Conservation (phyloP, 352 stramenopile genomes). For the Globisporangium radiosum region DNA sequence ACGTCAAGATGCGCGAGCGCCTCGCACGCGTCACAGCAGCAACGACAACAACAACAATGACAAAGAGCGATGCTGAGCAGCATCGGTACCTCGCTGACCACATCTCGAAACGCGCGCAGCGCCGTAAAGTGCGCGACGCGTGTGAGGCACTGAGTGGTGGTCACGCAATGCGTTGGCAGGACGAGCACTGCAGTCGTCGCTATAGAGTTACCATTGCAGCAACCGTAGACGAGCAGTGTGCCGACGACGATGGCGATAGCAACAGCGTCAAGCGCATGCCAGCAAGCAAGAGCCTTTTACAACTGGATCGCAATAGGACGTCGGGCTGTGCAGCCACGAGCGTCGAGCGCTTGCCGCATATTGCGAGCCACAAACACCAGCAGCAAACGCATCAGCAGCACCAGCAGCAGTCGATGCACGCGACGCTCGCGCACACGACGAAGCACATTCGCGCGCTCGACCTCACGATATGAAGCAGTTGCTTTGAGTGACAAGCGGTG, state of each 20-base stretch:
- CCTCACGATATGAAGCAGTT: constrained; percentile 28
- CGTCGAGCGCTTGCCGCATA: background rate
- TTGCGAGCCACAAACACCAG: background rate
- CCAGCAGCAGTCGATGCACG: constrained; percentile 5
- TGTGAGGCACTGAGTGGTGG: constrained; percentile 14
- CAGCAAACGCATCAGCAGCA: background rate
- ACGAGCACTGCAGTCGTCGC: background rate
- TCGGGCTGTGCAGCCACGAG: background rate
- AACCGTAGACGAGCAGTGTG: background rate
- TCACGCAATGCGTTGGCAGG: background rate
- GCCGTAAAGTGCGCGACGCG: constrained; percentile 33
- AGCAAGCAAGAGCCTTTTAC: constrained; percentile 6
- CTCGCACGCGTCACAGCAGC: constrained; percentile 16
- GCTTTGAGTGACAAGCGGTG: constrained; percentile 52
- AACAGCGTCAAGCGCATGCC: background rate
- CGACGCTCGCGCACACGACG: constrained; percentile 29
- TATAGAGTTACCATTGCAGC: background rate
- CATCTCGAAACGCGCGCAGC: constrained; percentile 43
- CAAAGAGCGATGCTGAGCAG: constrained; percentile 31
- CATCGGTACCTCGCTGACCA: constrained; percentile 46
- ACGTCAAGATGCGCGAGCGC: constrained; percentile 34
- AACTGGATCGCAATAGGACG: constrained; percentile 5
- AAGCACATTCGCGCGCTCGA: constrained; percentile 40
- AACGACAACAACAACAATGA: constrained; percentile 39
- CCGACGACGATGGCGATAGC: background rate